Evolutionary conservation across 148 eudicot genomes (phyloP).

Genomic region (Selenicereus undatus): DNA sequence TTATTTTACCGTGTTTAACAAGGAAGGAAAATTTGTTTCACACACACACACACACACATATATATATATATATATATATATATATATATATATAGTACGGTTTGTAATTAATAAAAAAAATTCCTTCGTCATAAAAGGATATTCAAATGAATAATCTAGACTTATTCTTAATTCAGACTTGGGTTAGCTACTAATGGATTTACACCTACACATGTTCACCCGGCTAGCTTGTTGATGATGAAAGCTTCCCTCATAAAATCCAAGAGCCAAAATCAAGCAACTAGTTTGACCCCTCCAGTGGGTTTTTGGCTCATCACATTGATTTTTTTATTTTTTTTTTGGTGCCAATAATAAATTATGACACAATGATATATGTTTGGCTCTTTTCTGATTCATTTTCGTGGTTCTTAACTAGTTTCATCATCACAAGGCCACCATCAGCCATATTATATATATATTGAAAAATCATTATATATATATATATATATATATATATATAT

Average conservation of each 20-base stretch:
- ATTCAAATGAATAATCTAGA: too few species aligned
- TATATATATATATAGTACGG: too few species aligned
- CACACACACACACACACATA: too few species aligned
- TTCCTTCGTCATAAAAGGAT: too few species aligned
- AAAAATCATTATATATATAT: too few species aligned
- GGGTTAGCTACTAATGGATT: not conserved
- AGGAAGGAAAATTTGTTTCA: too few species aligned
- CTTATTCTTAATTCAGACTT: too few species aligned
- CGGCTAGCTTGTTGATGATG: not conserved
- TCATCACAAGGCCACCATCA: not conserved
- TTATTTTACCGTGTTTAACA: too few species aligned
- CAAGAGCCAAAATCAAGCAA: constrained; percentile 1
- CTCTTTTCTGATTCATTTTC: not conserved
- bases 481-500: too few species aligned
- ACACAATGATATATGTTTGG: not conserved
- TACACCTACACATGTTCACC: not conserved
- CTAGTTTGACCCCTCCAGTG: not conserved
- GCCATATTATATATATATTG: too few species aligned
- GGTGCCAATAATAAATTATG: not conserved
- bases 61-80: too few species aligned
- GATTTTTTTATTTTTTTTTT: not conserved
- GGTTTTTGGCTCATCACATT: not conserved
- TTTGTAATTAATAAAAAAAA: too few species aligned
- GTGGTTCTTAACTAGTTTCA: not conserved
- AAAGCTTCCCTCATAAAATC: not conserved